phyloP scores from a whole-genome alignment of 192 early-diverging fungal genomes.

The Podila clonocystis region DNA sequence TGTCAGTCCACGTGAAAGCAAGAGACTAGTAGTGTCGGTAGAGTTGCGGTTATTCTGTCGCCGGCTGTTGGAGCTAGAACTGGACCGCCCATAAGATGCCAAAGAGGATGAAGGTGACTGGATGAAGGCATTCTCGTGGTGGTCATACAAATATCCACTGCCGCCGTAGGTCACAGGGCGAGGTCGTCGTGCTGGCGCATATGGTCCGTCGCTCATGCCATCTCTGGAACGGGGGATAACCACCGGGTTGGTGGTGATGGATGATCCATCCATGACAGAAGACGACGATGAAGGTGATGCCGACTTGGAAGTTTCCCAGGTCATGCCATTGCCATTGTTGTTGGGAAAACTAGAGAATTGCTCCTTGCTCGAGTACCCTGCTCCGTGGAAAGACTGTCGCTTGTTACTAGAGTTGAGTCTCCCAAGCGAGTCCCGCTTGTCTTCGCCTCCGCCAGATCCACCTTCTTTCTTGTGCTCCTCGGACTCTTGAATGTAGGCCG shows the following conservation, averaged over 20 bases:
- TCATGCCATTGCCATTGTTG: constrained; percentile 15
- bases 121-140: constrained; percentile 41
- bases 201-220: constrained; percentile 33
- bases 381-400: constrained; percentile 46
- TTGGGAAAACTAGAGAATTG: constrained; percentile 6
- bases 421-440: constrained; percentile 24
- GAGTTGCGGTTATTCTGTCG: constrained; percentile 36
- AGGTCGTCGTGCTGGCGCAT: constrained; percentile 23
- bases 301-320: constrained; percentile 24
- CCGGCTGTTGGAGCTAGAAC: constrained; percentile 7
- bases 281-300: not conserved
- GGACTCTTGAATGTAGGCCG: constrained; percentile 37
- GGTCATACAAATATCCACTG: constrained; percentile 43
- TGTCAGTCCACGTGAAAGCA: constrained; percentile 34
- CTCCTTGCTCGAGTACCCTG: constrained; percentile 43
- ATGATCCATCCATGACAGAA: not conserved
- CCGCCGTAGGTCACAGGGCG: constrained; percentile 47
- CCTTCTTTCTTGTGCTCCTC: constrained; percentile 49
- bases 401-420: constrained; percentile 32
- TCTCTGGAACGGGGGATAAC: constrained; percentile 26
- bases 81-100: constrained; percentile 6
- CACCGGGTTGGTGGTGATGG: constrained; percentile 8
- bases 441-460: constrained; percentile 7
- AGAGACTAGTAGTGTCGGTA: constrained; percentile 17
- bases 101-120: constrained; percentile 37